These are phyloP conservation scores for Saccharomyces hybrid DNA, from an alignment of 1,139 yeast genomes.

Conservation along the genomic window DNA sequence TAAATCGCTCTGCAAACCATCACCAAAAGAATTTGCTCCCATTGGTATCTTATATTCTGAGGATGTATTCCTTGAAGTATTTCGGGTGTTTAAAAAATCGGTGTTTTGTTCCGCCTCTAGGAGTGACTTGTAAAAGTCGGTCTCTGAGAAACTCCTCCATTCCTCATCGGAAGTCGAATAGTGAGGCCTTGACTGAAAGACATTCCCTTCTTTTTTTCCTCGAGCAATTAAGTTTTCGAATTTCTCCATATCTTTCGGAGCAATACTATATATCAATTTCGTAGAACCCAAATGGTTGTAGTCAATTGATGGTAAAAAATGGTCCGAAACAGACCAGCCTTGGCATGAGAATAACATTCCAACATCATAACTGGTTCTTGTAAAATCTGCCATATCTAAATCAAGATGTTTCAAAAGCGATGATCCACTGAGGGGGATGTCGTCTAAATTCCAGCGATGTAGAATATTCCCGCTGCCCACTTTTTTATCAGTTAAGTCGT, in stretches of 20 bases:
- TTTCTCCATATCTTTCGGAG: constrained; percentile 56
- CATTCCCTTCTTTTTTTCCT: constrained; percentile 17
- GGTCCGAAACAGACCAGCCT: constrained; percentile 74
- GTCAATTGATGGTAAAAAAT: constrained; percentile 57
- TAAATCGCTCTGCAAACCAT: constrained; percentile 14
- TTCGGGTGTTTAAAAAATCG: background rate
- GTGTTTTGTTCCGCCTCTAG: constrained; percentile 11
- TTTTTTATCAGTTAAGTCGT: constrained; percentile 25
- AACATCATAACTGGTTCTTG: constrained; percentile 44
- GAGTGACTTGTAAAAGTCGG: constrained; percentile 21
- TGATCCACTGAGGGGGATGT: constrained; percentile 50
- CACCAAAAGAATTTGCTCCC: background rate
- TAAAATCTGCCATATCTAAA: constrained; percentile 38
- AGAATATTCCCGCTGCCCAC: constrained; percentile 12
- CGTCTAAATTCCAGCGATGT: constrained; percentile 64
- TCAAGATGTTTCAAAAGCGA: constrained; percentile 43
- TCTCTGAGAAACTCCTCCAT: constrained; percentile 7
- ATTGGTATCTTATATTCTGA: background rate
- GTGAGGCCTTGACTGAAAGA: constrained; percentile 11
- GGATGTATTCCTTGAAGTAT: background rate
- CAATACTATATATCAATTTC: constrained; percentile 74
- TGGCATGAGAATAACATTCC: constrained; percentile 67
- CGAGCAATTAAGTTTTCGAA: constrained; percentile 45
- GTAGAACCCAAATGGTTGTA: constrained; percentile 65
- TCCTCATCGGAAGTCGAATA: constrained; percentile 6